Evolutionary conservation across 768 basidiomycete species (phyloP).

Genomic region (Agaricus sinodeliciosus): DNA sequence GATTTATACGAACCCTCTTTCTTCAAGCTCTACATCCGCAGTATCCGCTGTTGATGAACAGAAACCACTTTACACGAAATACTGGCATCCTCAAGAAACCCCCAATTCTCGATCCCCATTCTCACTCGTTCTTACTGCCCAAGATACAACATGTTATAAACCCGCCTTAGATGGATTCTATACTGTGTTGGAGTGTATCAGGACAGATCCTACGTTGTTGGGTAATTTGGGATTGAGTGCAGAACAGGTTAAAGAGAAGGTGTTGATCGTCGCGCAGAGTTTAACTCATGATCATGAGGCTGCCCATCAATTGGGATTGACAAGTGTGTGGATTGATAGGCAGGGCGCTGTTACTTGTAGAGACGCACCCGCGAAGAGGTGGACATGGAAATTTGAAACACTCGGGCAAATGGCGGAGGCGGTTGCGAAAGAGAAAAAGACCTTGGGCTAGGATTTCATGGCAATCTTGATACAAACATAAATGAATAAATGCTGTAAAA

Average conservation of each 20-base stretch:
- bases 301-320: conserved; percentile 47
- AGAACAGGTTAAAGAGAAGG: conserved; percentile 35
- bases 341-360: conserved; percentile 39
- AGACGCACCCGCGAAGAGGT: conserved; percentile 28
- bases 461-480: neutral
- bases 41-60: neutral
- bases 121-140: conserved; percentile 60
- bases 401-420: conserved; percentile 55
- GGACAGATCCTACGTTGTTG: conserved; percentile 33
- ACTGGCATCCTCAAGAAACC: conserved; percentile 38
- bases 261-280: conserved; percentile 65
- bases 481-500: too few relatives aligned
- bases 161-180: conserved; percentile 52
- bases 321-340: conserved; percentile 63
- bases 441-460: neutral
- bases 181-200: conserved; percentile 38
- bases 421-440: conserved; percentile 34
- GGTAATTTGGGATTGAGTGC: conserved; percentile 18
- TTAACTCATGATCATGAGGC: conserved; percentile 61
- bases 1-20: conserved; percentile 23
- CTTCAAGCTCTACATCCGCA: conserved; percentile 3
- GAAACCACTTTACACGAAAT: conserved; percentile 14
- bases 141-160: conserved; percentile 71
- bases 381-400: conserved; percentile 51
- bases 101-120: conserved; percentile 49